Percentiles rank a stretch among this genome's conserved stretches.
Evolutionary conservation across 2,329 filamentous ascomycete species (phyloP).

Genomic region (Exserohilum turcica): DNA sequence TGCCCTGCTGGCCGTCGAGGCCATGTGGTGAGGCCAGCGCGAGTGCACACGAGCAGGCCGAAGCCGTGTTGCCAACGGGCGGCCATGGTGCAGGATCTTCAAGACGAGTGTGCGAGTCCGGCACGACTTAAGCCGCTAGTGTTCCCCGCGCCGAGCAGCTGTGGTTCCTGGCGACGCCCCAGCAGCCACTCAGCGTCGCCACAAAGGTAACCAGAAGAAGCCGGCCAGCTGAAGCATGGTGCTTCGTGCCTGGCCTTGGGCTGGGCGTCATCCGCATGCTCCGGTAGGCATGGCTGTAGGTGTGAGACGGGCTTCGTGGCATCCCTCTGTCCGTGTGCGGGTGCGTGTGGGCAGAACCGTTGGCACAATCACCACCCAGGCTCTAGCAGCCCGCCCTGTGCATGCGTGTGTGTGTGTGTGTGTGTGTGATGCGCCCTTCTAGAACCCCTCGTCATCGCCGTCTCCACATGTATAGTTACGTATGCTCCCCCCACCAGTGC

Average conservation of each 20-base stretch:
- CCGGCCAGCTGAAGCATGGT: background rate
- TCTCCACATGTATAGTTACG: slow-evolving; percentile 16
- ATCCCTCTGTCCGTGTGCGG: too few species aligned
- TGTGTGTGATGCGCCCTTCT: slow-evolving; percentile 5
- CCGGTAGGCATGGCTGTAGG: too few species aligned
- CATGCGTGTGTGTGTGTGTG: too few species aligned
- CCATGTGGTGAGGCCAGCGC: background rate
- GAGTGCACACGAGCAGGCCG: background rate
- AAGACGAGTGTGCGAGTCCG: slow-evolving; percentile 17
- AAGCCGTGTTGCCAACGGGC: background rate
- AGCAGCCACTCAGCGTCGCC: slow-evolving; percentile 23
- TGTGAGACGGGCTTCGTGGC: too few species aligned
- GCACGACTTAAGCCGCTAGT: slow-evolving; percentile 24
- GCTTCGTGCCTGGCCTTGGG: slow-evolving; percentile 1
- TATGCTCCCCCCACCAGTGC: slow-evolving; percentile 17
- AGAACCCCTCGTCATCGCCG: slow-evolving; percentile 19
- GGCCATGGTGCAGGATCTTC: slow-evolving; percentile 20
- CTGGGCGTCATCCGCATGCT: too few species aligned
- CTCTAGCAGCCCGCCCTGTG: background rate
- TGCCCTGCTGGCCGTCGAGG: background rate
- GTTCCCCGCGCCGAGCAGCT: slow-evolving; percentile 31
- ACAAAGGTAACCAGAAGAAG: slow-evolving; percentile 7
- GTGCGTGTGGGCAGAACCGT: too few species aligned
- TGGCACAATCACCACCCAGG: background rate
- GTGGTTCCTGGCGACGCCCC: slow-evolving; percentile 29